phyloP scores from a whole-genome alignment of 2,329 filamentous ascomycete genomes.

The Dothistroma septosporum region DNA sequence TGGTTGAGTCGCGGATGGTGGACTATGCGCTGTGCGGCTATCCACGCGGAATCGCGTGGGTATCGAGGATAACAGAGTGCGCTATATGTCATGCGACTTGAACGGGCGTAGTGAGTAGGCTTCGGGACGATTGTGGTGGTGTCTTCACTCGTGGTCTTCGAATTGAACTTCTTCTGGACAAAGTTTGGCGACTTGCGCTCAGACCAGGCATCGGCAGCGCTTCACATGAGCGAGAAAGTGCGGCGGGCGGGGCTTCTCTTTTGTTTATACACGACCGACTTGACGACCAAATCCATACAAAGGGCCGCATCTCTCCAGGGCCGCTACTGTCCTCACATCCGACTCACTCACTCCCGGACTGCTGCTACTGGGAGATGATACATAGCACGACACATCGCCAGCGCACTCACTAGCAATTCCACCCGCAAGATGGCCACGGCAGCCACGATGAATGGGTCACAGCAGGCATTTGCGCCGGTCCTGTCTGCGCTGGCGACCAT shows the following conservation, averaged over 20 bases:
- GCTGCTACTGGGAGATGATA: neutral
- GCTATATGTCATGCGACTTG: neutral
- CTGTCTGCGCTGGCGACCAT: slow-evolving; percentile 86
- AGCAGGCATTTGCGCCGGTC: slow-evolving; percentile 76
- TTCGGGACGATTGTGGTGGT: neutral
- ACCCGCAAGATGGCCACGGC: slow-evolving; percentile 31
- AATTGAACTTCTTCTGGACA: neutral
- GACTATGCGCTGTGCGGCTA: neutral
- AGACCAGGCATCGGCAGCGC: neutral
- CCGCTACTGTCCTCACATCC: neutral
- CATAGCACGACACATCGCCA: slow-evolving; percentile 1
- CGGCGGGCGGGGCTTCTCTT: neutral
- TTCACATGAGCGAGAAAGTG: neutral
- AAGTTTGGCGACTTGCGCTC: neutral
- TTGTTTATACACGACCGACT: neutral
- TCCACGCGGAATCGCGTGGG: neutral
- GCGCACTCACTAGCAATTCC: neutral
- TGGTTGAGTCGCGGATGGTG: neutral
- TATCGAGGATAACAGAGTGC: neutral
- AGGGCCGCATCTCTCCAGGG: neutral
- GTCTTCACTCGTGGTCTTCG: neutral
- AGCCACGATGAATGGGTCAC: slow-evolving; percentile 49
- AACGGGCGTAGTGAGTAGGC: neutral
- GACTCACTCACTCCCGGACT: neutral
- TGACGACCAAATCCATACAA: neutral